Evolutionary conservation across 495 filamentous ascomycete species (phyloP).

Genomic region (Daldinia caldariorum): DNA sequence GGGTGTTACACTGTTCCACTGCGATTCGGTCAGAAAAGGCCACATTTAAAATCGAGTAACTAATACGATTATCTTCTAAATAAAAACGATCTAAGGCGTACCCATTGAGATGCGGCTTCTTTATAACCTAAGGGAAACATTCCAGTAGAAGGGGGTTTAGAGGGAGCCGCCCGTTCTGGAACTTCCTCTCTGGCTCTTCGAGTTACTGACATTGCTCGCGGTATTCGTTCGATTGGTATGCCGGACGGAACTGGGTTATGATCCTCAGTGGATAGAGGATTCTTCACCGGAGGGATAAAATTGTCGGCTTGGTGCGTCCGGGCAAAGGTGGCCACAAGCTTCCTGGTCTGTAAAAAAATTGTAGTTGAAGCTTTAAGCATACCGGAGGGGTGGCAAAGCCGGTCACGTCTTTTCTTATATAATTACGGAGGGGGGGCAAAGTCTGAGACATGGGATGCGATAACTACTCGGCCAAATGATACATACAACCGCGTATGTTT

Average conservation of each 20-base stretch:
- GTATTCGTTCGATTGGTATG: constrained; percentile 30
- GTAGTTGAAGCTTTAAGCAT: constrained; percentile 49
- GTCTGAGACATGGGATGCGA: constrained; percentile 33
- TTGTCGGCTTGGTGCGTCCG: constrained; percentile 39
- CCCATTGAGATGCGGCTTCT: constrained; percentile 93
- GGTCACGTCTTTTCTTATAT: constrained; percentile 39
- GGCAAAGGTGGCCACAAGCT: constrained; percentile 43
- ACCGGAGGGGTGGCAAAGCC: constrained; percentile 43
- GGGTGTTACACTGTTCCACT: constrained; percentile 87
- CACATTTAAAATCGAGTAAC: neutral
- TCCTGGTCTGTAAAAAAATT: constrained; percentile 44
- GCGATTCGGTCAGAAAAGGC: constrained; percentile 28
- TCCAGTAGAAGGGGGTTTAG: constrained; percentile 38
- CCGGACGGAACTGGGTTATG: constrained; percentile 28
- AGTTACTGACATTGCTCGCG: constrained; percentile 22
- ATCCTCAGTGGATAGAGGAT: constrained; percentile 28
- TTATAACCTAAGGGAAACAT: constrained; percentile 91
- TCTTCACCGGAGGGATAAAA: constrained; percentile 19
- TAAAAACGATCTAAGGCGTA: constrained; percentile 54
- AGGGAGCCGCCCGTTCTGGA: constrained; percentile 20
- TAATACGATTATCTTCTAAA: neutral
- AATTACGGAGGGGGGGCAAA: constrained; percentile 35
- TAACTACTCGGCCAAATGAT: neutral
- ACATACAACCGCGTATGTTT: constrained; percentile 4
- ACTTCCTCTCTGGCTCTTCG: constrained; percentile 26